Evolutionary conservation across 257 asterid species (phyloP), one percentile per base, ranked within the genome.

Genomic region (Lavandula angustifolia): DNA sequence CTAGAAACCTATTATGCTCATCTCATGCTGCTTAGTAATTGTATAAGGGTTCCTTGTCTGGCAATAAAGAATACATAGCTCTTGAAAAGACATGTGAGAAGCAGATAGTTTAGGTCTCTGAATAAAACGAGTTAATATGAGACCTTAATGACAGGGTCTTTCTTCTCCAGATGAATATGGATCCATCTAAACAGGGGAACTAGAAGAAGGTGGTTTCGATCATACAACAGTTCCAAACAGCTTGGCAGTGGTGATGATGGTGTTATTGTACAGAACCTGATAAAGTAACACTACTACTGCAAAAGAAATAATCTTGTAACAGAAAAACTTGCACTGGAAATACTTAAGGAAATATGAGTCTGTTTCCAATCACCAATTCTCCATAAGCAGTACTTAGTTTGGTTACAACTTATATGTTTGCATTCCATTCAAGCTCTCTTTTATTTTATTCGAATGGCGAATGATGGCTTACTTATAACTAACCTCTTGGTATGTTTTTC

Each of bases 1-100:
- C 96, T 14, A 92, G 74, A 80, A 92, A 92, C 80, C 87, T 82
- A 71, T 78, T 83, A 67, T 92, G 98, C 79, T 92, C 98, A 87
- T 87, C 98, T 92, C 98, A 4, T 96, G 95, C 77, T 92, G 98
- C 84, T 92, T 92, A 48, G 98, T 87, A 54, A 92, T 92, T 17
- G 98, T 92, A 68, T 92, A 92, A 9, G 98, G 98, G 53, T 92
- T 92, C 88, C 98, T 85, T 31, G 89, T 73, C 98, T 88, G 86
- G 54, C 67, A 72, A 51, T 10, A 14, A 57, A 22, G 54, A 66
- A 66, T 4, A 50, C 67, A 71, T 27, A 59, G 54, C 44, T 48
- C 64, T 46, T 67, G 57, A 35, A 17, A 66, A 27, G 9, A 51
- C 55, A 57, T 17, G 41, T 60, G 44, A 74, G 63, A 56, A 13